Conservation (phyloP, 2,329 filamentous ascomycete genomes). For the Davidsoniella neocaledoniae region DNA sequence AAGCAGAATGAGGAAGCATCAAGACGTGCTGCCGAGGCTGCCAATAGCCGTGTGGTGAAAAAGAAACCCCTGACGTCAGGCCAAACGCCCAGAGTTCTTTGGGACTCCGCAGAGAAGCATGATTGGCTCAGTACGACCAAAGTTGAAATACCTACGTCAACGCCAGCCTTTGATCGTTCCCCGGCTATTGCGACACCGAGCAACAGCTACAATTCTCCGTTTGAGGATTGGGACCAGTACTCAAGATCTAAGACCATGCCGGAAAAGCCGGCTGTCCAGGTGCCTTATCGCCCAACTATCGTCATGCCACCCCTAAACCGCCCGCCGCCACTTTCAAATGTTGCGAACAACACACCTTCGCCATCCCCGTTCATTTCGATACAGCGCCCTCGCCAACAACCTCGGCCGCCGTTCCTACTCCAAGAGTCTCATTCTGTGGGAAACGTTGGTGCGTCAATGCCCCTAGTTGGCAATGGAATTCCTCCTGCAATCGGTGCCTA, state of each 20-base stretch:
- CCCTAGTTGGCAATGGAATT: not conserved
- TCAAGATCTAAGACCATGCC: too few relatives aligned
- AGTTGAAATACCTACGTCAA: too few relatives aligned
- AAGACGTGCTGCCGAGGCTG: slow-evolving; percentile 7
- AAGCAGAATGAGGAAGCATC: slow-evolving; percentile 10
- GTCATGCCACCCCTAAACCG: not conserved
- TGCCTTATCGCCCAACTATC: not conserved
- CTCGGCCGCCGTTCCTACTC: not conserved
- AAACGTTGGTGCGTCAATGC: too few relatives aligned
- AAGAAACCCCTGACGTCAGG: not conserved
- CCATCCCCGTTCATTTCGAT: not conserved
- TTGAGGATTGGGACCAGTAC: too few relatives aligned
- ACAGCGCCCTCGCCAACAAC: slow-evolving; percentile 3
- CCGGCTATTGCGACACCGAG: too few relatives aligned
- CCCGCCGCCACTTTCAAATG: slow-evolving; percentile 1
- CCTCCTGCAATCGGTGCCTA: not conserved
- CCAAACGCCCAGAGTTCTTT: not conserved
- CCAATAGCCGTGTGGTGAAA: not conserved
- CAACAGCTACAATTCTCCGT: too few relatives aligned
- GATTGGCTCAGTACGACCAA: not conserved
- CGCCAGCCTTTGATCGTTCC: too few relatives aligned
- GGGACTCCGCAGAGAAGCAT: not conserved
- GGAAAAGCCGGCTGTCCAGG: too few relatives aligned
- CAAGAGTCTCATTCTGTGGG: not conserved
- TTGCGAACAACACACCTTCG: not conserved